Evolutionary conservation across 495 filamentous ascomycete genomes (phyloP), one percentile per base, ranked within the genome.

Genomic region (Aspergillus affinis): DNA sequence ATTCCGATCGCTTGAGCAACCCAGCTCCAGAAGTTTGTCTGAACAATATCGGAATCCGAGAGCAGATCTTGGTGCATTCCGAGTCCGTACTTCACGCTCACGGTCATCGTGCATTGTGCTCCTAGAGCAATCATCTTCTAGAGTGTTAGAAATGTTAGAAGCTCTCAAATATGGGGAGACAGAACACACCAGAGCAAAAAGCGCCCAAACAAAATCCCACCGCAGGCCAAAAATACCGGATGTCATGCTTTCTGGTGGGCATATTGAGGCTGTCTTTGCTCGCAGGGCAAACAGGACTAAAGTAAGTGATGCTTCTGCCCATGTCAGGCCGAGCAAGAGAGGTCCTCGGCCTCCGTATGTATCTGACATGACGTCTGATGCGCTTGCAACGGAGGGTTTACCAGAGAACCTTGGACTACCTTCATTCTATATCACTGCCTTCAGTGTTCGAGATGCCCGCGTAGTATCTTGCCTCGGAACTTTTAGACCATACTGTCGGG

Each of bases 141-240:
- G 6, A 26, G 27, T 60, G 21, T 47, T 32, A 30, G 27, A 8
- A 12, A 17, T 60, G 21, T 47, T 32, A 30, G 27, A 8, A 12
- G 6, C 7, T 8, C 12, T 52, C 15, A 32, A 5, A 32, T 36
- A 29, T 27, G 12, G 13, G 36, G 13, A 41, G 51, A n/a, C 15
- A 18, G 36, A 29, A 57, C 65, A 15, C 58, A 72, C 69, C 53
- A 72, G 61, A 10, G 69, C 61, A 47, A 68, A 27, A 9, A 72
- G 47, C 32, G 65, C 69, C 69, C 69, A 72, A 10, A 68, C 29
- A 30, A 68, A 72, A 53, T 72, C 69, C 69, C 69, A 72, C 47
- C 66, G 61, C 26, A 69, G 49, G 7, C 64, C 59, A 29, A 62
- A 65, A 17, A 65, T 26, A 15, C 65, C 65, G 0, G 57, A 60